Evolutionary conservation across 805 yeast species (phyloP).

Genomic region (Saccharomycopsis olivae): DNA sequence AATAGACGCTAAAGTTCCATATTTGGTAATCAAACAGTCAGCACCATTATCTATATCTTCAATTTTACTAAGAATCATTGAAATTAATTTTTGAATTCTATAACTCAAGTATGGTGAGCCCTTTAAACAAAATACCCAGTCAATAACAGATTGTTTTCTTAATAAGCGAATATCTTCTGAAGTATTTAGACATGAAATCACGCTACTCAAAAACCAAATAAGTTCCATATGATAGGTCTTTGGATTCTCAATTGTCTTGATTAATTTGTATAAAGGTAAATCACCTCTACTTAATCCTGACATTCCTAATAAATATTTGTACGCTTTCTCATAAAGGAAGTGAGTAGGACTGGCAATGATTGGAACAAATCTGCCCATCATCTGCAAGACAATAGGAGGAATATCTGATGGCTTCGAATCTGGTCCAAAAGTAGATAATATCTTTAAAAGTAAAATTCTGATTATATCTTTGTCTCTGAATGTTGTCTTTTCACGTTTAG

Average conservation of each 20-base stretch:
- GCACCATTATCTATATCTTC: conserved; percentile 48
- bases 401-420: conserved; percentile 19
- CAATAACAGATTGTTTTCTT: conserved; percentile 47
- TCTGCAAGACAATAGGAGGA: conserved; percentile 41
- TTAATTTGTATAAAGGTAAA: conserved; percentile 32
- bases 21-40: conserved; percentile 47
- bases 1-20: conserved; percentile 30
- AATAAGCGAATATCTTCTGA: conserved; percentile 43
- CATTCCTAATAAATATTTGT: conserved; percentile 48
- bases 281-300: conserved; percentile 31
- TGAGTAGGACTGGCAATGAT: conserved; percentile 63
- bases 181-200: conserved; percentile 38
- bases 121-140: conserved; percentile 49
- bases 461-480: conserved; percentile 49
- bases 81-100: conserved; percentile 31
- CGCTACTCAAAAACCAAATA: conserved; percentile 50
- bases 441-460: conserved; percentile 40
- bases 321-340: conserved; percentile 58
- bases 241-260: conserved; percentile 29
- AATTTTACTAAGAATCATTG: conserved; percentile 34
- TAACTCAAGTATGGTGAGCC: conserved; percentile 39
- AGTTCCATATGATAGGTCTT: conserved; percentile 47
- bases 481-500: conserved; percentile 28
- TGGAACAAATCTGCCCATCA: conserved; percentile 45
- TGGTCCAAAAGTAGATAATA: conserved; percentile 26